These are phyloP conservation scores for Hanseniaspora sp. DNA, from an alignment of 1,139 yeast genomes.

Conservation along the genomic window DNA sequence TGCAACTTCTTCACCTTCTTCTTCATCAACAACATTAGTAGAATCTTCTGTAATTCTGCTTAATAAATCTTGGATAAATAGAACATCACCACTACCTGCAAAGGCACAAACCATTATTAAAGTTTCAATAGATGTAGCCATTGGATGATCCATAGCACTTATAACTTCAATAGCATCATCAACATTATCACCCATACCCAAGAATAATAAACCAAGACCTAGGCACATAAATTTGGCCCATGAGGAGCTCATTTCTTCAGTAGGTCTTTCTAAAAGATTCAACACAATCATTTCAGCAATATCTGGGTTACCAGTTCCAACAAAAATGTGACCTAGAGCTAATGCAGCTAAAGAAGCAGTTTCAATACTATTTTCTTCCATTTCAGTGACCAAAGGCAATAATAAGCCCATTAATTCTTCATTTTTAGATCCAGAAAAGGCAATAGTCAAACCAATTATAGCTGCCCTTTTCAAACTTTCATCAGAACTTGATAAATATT, in stretches of 20 bases:
- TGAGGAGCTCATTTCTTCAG: constrained; percentile 64
- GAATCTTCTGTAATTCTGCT: constrained; percentile 71
- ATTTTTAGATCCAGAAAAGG: constrained; percentile 89
- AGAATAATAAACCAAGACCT: constrained; percentile 81
- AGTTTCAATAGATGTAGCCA: constrained; percentile 78
- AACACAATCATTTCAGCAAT: constrained; percentile 83
- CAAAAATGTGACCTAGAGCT: constrained; percentile 87
- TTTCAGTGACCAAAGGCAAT: constrained; percentile 70
- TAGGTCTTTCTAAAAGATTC: constrained; percentile 77
- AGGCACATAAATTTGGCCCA: constrained; percentile 86
- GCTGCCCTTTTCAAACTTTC: constrained; percentile 64
- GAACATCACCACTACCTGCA: constrained; percentile 96
- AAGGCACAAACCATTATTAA: constrained; percentile 87
- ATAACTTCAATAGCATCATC: constrained; percentile 92
- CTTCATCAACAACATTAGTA: constrained; percentile 36
- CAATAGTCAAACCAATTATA: constrained; percentile 82
- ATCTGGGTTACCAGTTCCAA: constrained; percentile 93
- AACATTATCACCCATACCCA: constrained; percentile 91
- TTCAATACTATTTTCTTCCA: constrained; percentile 62
- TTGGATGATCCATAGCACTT: constrained; percentile 91
- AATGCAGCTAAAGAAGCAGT: constrained; percentile 78
- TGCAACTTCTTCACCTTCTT: constrained; percentile 39
- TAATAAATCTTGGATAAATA: constrained; percentile 81
- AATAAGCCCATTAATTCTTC: constrained; percentile 70
- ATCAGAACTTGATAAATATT: constrained; percentile 50